Evolutionary conservation across 257 asterid genomes (phyloP), one percentile per base, ranked within the genome.

Genomic region (Leptodermis oblonga): DNA sequence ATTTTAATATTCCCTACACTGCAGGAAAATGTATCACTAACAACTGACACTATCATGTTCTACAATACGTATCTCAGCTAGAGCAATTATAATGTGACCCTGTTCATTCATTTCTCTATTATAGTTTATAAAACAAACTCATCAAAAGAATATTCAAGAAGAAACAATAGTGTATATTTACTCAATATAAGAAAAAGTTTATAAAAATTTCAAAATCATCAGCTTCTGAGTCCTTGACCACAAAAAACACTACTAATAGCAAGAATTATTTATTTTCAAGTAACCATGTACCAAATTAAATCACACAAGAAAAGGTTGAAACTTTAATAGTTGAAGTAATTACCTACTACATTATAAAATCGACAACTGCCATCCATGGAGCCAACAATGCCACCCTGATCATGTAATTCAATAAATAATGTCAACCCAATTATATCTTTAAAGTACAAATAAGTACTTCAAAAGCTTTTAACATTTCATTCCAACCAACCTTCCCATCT

Each of bases 361-460:
- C 73, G 86, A 78, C 96, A 92, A 69, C 81, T 87, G 4, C 98
- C 98, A 63, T 88, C 86, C 86, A 87, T 82, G 75, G 93, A 88
- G 61, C 98, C 98, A 62, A 90, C 84, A 63, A 87, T 77, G 49
- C 98, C 96, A 36, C 98, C 93, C 95, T 92, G 85, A 56, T 74
- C 28, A 37, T 75, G 61, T 12, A 0, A 59, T 31, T 31, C 45
- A 70, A 62, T 55, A 75, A 48, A 62, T 9, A 74, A 42, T 23
- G 67, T 65, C 43, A 60, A 33, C 34, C 20, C 36, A 31, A 45
- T 2, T 62, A 43, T 26, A 48, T 22, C 18, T 14, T 8, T 0
- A 28, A 33, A 48, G 49, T 25, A 8, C 18, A 70, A 5, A 43
- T 37, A 36, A 60, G 45, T 28, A 28, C n/a, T 53, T 9, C 30